A percentile compares a stretch with the other conserved stretches of the same genome.
Conservation (phyloP, 805 yeast genomes). For the Torulaspora quercuum region DNA sequence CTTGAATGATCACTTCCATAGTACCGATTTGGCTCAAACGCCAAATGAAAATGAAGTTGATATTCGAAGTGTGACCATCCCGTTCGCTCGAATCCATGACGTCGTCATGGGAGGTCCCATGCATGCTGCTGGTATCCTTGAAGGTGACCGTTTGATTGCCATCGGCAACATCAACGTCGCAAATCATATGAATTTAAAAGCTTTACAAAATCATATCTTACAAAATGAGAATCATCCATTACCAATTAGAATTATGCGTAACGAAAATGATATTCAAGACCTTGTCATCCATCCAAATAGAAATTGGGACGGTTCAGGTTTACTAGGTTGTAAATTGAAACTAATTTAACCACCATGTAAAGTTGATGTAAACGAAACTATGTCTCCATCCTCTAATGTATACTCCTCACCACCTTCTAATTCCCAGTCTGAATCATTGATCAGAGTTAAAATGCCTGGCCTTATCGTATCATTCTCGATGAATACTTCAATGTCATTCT, state of each 20-base stretch:
- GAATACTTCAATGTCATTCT: conserved; percentile 67
- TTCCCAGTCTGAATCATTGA: conserved; percentile 97
- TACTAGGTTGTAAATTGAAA: conserved; percentile 62
- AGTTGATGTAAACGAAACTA: conserved; percentile 84
- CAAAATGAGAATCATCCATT: conserved; percentile 36
- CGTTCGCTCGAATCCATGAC: conserved; percentile 54
- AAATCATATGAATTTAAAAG: conserved; percentile 50
- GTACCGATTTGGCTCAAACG: neutral
- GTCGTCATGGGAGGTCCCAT: conserved; percentile 60
- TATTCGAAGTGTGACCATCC: conserved; percentile 31
- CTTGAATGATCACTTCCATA: conserved; percentile 44
- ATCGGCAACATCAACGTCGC: conserved; percentile 55
- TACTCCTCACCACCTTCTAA: conserved; percentile 84
- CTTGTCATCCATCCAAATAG: conserved; percentile 45
- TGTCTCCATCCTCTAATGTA: conserved; percentile 70
- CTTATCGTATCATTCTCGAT: conserved; percentile 78
- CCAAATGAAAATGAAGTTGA: neutral
- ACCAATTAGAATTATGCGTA: conserved; percentile 35
- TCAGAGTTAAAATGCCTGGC: conserved; percentile 87
- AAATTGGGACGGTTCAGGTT: conserved; percentile 63
- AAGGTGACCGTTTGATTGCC: conserved; percentile 51
- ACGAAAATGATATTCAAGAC: conserved; percentile 25
- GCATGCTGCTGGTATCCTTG: conserved; percentile 47
- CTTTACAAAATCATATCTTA: conserved; percentile 45
- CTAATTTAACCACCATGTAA: conserved; percentile 82